These are phyloP conservation scores for Rhododendron ovatum DNA, from an alignment of 148 eudicot species.

Conservation along the genomic window DNA sequence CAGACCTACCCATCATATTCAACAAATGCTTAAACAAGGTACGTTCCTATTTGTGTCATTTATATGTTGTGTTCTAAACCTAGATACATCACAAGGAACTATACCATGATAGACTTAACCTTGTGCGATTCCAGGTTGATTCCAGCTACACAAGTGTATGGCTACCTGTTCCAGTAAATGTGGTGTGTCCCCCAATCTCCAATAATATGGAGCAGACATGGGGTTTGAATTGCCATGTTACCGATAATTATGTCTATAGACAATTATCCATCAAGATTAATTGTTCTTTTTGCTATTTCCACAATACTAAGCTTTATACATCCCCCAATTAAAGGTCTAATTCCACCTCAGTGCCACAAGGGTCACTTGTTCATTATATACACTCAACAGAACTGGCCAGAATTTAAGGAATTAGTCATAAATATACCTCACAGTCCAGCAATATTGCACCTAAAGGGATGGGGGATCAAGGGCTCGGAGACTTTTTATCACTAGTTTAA, in stretches of 20 bases:
- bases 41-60: not conserved
- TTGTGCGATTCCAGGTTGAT: not conserved
- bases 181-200: not conserved
- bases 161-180: not conserved
- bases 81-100: not conserved
- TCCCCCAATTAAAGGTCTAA: not conserved
- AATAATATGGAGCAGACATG: not conserved
- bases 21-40: constrained; percentile 44
- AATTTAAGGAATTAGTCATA: too few species aligned
- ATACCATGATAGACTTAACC: not conserved
- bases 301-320: not conserved
- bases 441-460: too few species aligned
- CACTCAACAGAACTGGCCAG: too few species aligned
- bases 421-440: too few species aligned
- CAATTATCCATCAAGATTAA: too few species aligned
- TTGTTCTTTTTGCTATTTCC: not conserved
- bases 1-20: constrained; percentile 41
- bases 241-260: not conserved
- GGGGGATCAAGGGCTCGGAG: too few species aligned
- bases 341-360: not conserved
- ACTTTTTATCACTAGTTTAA: too few species aligned
- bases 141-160: not conserved
- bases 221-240: not conserved
- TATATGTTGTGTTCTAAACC: not conserved
- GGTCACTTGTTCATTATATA: too few species aligned